Base-by-base conservation (phyloP, 768 basidiomycete species). In the Psilocybe azurescens region DNA sequence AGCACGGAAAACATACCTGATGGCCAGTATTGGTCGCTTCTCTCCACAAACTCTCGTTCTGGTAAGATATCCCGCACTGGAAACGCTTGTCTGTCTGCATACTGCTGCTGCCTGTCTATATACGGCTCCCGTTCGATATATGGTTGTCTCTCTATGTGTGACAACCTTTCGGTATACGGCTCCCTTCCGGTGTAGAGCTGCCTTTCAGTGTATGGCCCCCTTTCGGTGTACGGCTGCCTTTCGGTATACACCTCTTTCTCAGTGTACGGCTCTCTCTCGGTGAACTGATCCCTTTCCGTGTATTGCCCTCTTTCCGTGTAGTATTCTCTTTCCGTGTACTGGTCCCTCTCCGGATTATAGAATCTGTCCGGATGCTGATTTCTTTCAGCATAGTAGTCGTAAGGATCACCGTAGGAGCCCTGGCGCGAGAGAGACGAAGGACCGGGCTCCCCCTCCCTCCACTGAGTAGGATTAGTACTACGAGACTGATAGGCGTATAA, bases 401-500 rank as follows among this genome's bases (percentile, higher is more conserved):
- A 49, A 56, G 66, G 32, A 65, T 67, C 49, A 59, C 63, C 56
- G 67, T 64, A 30, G 49, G 57, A 20, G 56, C 54, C 39, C 47
- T 38, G 33, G 63, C 57, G 53, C 71, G 41, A 62, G 62, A 18
- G 69, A 63, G 50, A 78, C n/a, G 82, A 81, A 30, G 77, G 78
- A 6, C 82, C 81, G 36, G 81, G 77, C 63, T 84, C 85, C 7
- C 73, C 74, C 61, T 84, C 82, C 65, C 77, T 65, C 79, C 78
- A 81, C 63, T 11, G 60, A 44, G 28, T 56, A 59, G 51, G 69
- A 63, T 57, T n/a, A n/a, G n/a, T n/a, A n/a, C n/a, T 67, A 66
- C 53, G 72, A 65, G 63, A 71, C 71, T 63, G 74, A 63, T 39
- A 68, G 56, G 53, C 3, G 30, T 33, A 20, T 18, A 56, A 50